phyloP scores from a whole-genome alignment of 2,329 filamentous ascomycete genomes.

The Scortechinia acanthostroma region DNA sequence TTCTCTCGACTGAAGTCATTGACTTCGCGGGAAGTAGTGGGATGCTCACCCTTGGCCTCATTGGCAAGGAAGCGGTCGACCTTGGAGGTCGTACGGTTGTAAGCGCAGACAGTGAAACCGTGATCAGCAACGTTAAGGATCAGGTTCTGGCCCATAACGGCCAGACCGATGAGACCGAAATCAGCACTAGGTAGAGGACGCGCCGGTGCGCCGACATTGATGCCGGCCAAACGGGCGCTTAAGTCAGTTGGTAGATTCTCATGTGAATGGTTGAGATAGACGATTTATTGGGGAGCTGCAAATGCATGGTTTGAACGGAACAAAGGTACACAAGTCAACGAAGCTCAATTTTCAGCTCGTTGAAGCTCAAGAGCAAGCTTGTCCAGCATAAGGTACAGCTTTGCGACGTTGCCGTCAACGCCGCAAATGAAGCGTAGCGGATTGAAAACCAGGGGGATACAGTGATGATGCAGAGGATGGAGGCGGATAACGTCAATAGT shows the following conservation, averaged over 20 bases:
- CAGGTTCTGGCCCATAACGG: slow-evolving; percentile 85
- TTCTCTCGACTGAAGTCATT: slow-evolving; percentile 97
- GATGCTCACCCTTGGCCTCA: slow-evolving; percentile 88
- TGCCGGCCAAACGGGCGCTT: slow-evolving; percentile 1
- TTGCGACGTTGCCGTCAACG: neutral
- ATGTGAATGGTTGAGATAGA: neutral
- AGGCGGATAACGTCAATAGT: neutral
- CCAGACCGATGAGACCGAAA: slow-evolving; percentile 87
- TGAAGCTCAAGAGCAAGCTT: neutral
- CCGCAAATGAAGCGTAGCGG: neutral
- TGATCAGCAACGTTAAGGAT: slow-evolving; percentile 85
- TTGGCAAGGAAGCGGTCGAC: slow-evolving; percentile 89
- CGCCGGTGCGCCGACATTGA: slow-evolving; percentile 2
- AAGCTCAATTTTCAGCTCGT: neutral
- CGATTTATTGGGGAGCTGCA: neutral
- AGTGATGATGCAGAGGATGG: neutral
- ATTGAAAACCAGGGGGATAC: neutral
- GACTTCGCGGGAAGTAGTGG: slow-evolving; percentile 85
- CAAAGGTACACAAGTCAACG: neutral
- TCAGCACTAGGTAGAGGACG: slow-evolving; percentile 53
- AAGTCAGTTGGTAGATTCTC: neutral
- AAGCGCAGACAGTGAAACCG: slow-evolving; percentile 93
- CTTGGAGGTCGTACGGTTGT: slow-evolving; percentile 98
- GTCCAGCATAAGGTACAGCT: neutral
- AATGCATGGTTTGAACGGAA: neutral